Base-by-base conservation (phyloP, 441 rosid species). In the Arabidopsis lyrata region DNA sequence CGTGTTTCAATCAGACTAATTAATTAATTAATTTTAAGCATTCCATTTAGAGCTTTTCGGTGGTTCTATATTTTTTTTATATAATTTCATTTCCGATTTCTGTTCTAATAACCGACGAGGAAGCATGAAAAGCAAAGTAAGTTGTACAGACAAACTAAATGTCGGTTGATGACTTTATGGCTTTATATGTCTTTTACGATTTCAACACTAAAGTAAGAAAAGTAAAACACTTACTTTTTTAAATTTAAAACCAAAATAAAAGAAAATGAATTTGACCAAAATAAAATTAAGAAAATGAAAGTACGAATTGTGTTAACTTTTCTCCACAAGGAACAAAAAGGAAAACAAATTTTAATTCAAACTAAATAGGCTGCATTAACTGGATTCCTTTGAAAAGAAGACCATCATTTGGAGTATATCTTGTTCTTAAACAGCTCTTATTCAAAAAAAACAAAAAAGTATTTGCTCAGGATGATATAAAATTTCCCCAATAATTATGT, bases 151-250 rank as follows among this genome's bases (percentile, higher is more conserved):
- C 15, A 38, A n/a, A n/a, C n/a, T n/a, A n/a, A n/a, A n/a, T n/a
- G n/a, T 18, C 29, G 4, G 63, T 59, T 59, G 6, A 35, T 38
- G 15, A 20, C 63, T 59, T 59, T 59, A 18, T 58, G 60, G 39
- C 60, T 55, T 55, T 55, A 31, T 56, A 24, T n/a, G n/a, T n/a
- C 8, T 8, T 56, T 56, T 31, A 31, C 22, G 7, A 32, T n/a
- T 32, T n/a, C 16, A 15, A 32, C 61, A 32, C 24, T 15, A 15
- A 15, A 56, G 22, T 35, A 58, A 11, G 32, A 36, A 59, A 59
- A 38, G 63, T 7, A 36, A 11, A 59, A 14, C 29, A 36, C 29
- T 58, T 32, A n/a, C 34, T 31, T 55, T 15, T 12, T 31, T 55
- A 8, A n/a, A n/a, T 34, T 8, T 57, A 57, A 57, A 35, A 38